These are phyloP conservation scores for Globisporangium nodosum DNA, from an alignment of 352 stramenopile genomes.

Conservation along the genomic window DNA sequence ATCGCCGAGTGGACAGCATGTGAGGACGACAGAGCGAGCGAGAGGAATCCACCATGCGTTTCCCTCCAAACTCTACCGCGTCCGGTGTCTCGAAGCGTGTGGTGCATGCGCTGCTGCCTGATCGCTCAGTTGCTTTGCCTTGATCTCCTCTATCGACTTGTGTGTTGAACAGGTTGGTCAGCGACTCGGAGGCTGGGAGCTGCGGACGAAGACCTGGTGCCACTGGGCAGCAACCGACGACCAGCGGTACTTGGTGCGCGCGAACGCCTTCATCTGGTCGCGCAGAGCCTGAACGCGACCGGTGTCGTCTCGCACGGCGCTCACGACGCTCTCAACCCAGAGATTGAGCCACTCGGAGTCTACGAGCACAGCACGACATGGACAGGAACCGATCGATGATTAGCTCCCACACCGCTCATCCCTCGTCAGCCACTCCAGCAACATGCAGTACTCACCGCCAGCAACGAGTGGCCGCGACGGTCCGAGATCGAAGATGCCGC, in stretches of 20 bases:
- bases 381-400: not conserved
- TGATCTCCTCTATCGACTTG: too few species aligned
- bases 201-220: conserved; percentile 23
- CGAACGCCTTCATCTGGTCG: conserved; percentile 53
- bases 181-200: not conserved
- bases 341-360: conserved; percentile 30
- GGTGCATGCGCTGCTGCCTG: too few species aligned
- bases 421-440: not conserved
- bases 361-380: not conserved
- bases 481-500: conserved; percentile 66
- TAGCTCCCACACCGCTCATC: not conserved
- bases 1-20: not conserved
- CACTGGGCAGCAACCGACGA: conserved; percentile 48
- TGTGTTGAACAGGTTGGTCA: not conserved
- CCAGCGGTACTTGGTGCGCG: conserved; percentile 48
- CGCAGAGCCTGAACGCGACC: conserved; percentile 22
- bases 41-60: not conserved
- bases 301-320: conserved; percentile 25
- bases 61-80: not conserved
- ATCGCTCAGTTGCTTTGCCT: too few species aligned
- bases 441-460: not conserved
- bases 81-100: not conserved
- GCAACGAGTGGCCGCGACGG: conserved; percentile 18
- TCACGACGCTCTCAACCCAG: conserved; percentile 47
- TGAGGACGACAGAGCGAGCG: not conserved